Evolutionary conservation across 1,139 yeast genomes (phyloP).

Genomic region (Zhuliangozyma parablackwelliae): DNA sequence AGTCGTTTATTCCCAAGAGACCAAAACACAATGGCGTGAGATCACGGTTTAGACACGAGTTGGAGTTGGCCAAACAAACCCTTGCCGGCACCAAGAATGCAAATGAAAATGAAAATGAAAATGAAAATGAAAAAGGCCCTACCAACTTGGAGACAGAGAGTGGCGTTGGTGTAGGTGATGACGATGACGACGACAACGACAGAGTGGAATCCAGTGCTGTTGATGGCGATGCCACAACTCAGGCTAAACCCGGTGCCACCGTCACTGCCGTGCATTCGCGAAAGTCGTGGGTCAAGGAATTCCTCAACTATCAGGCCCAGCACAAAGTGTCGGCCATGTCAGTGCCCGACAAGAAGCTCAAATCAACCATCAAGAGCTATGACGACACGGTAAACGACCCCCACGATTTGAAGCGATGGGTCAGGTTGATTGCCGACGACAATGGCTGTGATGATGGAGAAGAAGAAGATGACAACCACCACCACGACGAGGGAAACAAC

Average conservation of each 20-base stretch:
- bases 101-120: no score
- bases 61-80: conserved; percentile 1
- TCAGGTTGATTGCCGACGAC: conserved; percentile 15
- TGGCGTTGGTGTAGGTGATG: no score
- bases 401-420: conserved; percentile 23
- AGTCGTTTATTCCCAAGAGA: conserved; percentile 9
- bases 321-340: background rate
- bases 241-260: background rate
- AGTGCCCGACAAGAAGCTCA: conserved; percentile 4
- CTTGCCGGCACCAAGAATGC: no score
- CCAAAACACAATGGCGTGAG: conserved; percentile 3
- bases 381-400: conserved; percentile 20
- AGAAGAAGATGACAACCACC: background rate
- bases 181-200: no score
- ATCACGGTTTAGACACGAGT: conserved; percentile 6
- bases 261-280: conserved; percentile 6
- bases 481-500: background rate
- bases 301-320: conserved; percentile 10
- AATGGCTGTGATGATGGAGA: background rate
- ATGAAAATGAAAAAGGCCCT: no score
- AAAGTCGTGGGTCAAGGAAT: conserved; percentile 17
- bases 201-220: no score
- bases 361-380: conserved; percentile 20
- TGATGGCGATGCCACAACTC: background rate
- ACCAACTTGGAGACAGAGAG: no score